Base-by-base conservation (phyloP, 352 stramenopile species). In the Saprolegnia parasitica region DNA sequence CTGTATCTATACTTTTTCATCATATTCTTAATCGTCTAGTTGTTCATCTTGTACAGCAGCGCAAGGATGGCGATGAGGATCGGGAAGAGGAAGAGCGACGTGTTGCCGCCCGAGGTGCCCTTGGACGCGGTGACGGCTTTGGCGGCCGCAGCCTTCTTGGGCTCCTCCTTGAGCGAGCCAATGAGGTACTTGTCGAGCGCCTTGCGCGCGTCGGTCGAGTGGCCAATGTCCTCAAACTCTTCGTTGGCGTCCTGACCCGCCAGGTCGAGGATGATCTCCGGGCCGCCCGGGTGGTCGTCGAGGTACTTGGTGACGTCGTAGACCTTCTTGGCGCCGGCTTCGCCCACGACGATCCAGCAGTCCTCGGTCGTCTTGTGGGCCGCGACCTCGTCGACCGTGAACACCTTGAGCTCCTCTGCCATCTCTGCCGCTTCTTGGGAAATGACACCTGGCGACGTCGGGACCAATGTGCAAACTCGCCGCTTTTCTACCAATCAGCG, bases 271-370 rank as follows among this genome's bases (percentile, higher is more conserved):
- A 99, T 93, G 70, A 99, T 97, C 82, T 99, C 96, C 11, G 96
- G 90, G 63, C 97, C 97, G 76, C 97, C 97, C 23, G 97, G 97
- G 81, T 99, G 97, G 80, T 99, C 96, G 75, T 99, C 95, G 62
- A 99, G 83, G 83, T 99, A 99, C 67, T 89, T 87, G 37, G 95
- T 98, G 40, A 99, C 91, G 76, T 99, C 94, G 78, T 99, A 99
- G 24, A 99, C 96, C 78, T 98, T 97, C 72, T 79, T 78, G 11
- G 84, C 55, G 58, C 85, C 85, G 16, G 83, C 77, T 15, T 88
- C 78, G 46, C 79, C 76, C 70, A 95, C 81, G 71, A 96, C 84
- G 77, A 96, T 84, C 85, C 87, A 96, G 82, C 87, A 94, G 76
- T 96, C 87, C 68, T 89, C 74, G 15, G 75, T 81, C 40, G 78